These are phyloP conservation scores for Sphaerostilbella broomeana DNA, from an alignment of 2,329 filamentous ascomycete species.

Conservation along the genomic window DNA sequence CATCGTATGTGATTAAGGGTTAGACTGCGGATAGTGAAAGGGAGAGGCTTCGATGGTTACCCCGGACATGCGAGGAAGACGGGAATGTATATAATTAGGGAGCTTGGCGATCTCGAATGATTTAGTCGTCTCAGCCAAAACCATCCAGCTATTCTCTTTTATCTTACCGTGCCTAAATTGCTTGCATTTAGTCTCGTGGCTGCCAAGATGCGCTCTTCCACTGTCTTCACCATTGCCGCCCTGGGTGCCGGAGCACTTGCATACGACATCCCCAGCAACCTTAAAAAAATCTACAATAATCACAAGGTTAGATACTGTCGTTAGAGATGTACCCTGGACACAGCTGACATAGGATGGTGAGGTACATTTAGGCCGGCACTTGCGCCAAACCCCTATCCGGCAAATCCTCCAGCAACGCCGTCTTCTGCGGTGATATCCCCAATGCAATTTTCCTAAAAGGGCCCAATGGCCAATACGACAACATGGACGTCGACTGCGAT, in stretches of 20 bases:
- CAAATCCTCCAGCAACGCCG: constrained; percentile 13
- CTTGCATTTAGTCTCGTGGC: too few species aligned
- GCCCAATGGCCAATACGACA: constrained; percentile 20
- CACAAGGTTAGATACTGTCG: constrained; percentile 11
- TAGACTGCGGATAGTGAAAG: too few species aligned
- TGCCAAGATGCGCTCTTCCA: constrained; percentile 12
- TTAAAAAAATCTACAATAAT: constrained; percentile 14
- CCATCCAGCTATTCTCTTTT: too few species aligned
- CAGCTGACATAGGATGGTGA: not conserved
- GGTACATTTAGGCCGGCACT: constrained; percentile 22
- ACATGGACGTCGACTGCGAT: constrained; percentile 49
- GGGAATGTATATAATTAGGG: too few species aligned
- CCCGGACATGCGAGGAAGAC: too few species aligned
- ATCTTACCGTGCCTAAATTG: too few species aligned
- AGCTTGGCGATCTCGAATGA: too few species aligned
- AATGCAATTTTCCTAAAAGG: constrained; percentile 12
- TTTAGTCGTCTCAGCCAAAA: too few species aligned
- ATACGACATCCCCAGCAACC: constrained; percentile 13
- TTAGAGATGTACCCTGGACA: too few species aligned
- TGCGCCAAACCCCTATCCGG: constrained; percentile 18
- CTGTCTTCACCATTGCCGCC: constrained; percentile 9
- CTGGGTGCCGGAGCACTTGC: constrained; percentile 10
- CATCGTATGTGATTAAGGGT: too few species aligned
- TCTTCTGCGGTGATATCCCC: constrained; percentile 28
- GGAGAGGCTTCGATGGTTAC: too few species aligned